Percentiles rank a stretch among this genome's conserved stretches.
phyloP scores from a whole-genome alignment of 169 alveolate species.

The Babesia sp. region DNA sequence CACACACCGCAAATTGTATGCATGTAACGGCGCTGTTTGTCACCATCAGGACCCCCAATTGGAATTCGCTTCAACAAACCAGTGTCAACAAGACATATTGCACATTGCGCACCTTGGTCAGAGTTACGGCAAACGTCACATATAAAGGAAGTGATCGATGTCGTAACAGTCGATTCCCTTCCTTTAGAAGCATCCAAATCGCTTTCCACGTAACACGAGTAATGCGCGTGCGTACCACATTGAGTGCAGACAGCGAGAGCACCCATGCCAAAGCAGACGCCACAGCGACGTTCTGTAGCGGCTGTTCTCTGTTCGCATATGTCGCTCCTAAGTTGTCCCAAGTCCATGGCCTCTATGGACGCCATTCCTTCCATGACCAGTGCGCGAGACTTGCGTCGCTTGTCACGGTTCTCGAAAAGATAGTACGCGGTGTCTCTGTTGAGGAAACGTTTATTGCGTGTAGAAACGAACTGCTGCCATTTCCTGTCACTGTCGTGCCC shows the following conservation, averaged over 20 bases:
- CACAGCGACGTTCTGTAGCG: conserved; percentile 19
- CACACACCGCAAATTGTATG: conserved; percentile 48
- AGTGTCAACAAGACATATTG: conserved; percentile 3
- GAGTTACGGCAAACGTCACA: conserved; percentile 29
- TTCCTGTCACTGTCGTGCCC: conserved; percentile 23
- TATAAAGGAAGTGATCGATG: background rate
- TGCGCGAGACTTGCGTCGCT: conserved; percentile 5
- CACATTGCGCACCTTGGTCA: conserved; percentile 39
- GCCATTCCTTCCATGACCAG: background rate
- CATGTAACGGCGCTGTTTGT: conserved; percentile 5
- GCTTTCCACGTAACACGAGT: conserved; percentile 33
- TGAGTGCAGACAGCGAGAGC: background rate
- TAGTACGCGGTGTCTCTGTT: conserved; percentile 35
- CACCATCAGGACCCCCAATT: background rate
- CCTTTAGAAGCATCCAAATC: background rate
- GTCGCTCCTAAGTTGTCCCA: background rate
- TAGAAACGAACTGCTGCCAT: conserved; percentile 19
- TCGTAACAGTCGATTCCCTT: background rate
- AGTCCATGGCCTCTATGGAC: conserved; percentile 9
- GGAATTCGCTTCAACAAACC: conserved; percentile 39
- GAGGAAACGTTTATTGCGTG: conserved; percentile 33
- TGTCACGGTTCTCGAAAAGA: conserved; percentile 40
- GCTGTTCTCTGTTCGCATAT: background rate
- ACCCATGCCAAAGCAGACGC: conserved; percentile 42
- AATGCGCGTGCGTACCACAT: conserved; percentile 17